Evolutionary conservation across 371 early-diverging fungal species (phyloP).

Genomic region (Apophysomyces sp.): DNA sequence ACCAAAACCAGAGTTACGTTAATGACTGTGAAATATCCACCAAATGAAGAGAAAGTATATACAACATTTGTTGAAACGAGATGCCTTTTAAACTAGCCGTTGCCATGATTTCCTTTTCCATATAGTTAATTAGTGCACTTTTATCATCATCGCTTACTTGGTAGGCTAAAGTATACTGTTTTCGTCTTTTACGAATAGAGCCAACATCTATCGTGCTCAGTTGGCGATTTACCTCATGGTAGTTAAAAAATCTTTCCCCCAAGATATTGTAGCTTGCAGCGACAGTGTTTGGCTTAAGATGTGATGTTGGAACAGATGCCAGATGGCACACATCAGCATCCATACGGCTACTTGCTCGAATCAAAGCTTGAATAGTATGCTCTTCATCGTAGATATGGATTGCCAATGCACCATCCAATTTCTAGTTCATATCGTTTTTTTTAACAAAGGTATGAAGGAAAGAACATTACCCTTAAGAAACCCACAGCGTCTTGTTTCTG

Average conservation of each 20-base stretch:
- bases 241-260: constrained; percentile 28
- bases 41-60: constrained; percentile 43
- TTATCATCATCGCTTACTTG: constrained; percentile 26
- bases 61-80: constrained; percentile 45
- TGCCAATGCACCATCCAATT: constrained; percentile 42
- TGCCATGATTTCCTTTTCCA: constrained; percentile 21
- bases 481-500: constrained; percentile 35
- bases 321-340: constrained; percentile 21
- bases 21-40: constrained; percentile 49
- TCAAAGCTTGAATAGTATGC: constrained; percentile 28
- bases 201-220: constrained; percentile 36
- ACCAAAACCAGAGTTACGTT: constrained; percentile 29
- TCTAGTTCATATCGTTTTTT: too few species aligned
- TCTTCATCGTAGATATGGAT: constrained; percentile 41
- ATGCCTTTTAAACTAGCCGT: constrained; percentile 31
- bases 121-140: constrained; percentile 2
- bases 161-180: constrained; percentile 36
- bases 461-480: constrained; percentile 31
- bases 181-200: constrained; percentile 30
- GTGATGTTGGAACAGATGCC: constrained; percentile 12
- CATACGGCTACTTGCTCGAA: constrained; percentile 26
- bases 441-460: background rate
- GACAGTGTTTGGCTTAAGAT: background rate
- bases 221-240: constrained; percentile 22
- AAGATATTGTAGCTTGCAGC: constrained; percentile 8